Percentiles rank a stretch among this genome's conserved stretches.
phyloP scores from a whole-genome alignment of 441 rosid species.

The Pelargonium fulgidum region DNA sequence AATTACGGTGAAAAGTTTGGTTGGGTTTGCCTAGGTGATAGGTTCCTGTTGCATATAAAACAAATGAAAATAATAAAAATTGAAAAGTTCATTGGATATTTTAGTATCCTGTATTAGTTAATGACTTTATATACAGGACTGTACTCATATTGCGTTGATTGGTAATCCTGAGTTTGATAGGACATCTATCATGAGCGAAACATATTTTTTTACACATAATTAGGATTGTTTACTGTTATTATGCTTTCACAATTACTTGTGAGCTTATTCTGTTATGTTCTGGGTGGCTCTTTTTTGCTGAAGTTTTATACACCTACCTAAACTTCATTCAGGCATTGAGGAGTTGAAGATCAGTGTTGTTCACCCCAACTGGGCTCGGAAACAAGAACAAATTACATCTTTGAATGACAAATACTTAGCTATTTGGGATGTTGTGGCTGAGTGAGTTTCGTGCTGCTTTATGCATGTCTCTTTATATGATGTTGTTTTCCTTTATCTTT shows the following conservation, averaged over 20 bases:
- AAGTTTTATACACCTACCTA: conserved; percentile 15
- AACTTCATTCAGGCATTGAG: conserved; percentile 48
- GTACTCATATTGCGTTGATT: background rate
- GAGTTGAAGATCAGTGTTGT: conserved; percentile 60
- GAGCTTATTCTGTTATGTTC: conserved; percentile 2
- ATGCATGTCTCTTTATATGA: conserved; percentile 9
- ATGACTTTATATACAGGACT: background rate
- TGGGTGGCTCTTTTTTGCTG: conserved; percentile 21
- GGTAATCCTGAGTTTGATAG: background rate
- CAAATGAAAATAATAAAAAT: background rate
- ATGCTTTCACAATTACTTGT: conserved; percentile 14
- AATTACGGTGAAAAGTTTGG: background rate
- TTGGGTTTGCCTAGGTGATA: background rate
- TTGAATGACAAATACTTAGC: conserved; percentile 60
- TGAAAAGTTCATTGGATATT: background rate
- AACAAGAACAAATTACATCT: conserved; percentile 49
- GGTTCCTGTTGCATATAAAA: background rate
- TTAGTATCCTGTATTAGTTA: background rate
- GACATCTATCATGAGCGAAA: background rate
- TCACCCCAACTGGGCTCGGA: conserved; percentile 65
- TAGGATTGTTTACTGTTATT: background rate
- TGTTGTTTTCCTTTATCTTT: conserved; percentile 12
- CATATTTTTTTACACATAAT: background rate
- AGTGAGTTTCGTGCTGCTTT: conserved; percentile 42
- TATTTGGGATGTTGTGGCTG: conserved; percentile 41